Conservation (phyloP, 169 alveolate species). For the Plasmodium yoelii region DNA sequence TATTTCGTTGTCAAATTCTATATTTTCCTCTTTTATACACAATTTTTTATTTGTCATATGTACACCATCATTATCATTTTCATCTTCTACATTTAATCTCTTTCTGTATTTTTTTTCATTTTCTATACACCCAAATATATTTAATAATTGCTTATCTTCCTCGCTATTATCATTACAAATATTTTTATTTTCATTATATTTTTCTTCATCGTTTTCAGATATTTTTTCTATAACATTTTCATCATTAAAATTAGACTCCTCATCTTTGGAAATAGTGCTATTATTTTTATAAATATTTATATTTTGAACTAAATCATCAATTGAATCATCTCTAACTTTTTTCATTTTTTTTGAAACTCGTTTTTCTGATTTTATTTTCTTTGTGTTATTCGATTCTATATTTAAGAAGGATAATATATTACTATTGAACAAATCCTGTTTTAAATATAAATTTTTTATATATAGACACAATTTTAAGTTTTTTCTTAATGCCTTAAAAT, state of each 20-base stretch:
- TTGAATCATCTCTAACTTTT: background rate
- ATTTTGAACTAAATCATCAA: background rate
- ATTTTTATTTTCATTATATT: constrained; percentile 1
- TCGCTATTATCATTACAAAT: background rate
- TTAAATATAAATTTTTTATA: constrained; percentile 50
- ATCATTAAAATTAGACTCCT: background rate
- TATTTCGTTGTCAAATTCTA: background rate
- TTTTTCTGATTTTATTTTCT: background rate
- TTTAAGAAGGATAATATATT: constrained; percentile 42
- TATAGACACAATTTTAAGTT: constrained; percentile 59
- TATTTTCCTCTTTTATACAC: background rate
- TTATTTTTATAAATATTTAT: background rate
- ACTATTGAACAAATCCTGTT: constrained; percentile 46
- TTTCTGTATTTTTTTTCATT: constrained; percentile 3
- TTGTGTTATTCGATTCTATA: constrained; percentile 2
- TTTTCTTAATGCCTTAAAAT: constrained; percentile 41
- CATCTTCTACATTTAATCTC: background rate
- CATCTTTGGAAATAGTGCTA: background rate
- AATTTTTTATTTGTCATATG: background rate
- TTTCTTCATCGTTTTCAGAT: background rate
- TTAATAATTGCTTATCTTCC: background rate
- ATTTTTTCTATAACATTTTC: background rate
- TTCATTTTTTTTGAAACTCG: background rate
- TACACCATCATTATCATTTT: background rate
- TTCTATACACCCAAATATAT: background rate